A percentile compares a stretch with the other conserved stretches of the same genome.
Conservation (phyloP, 345 rosid species). For the Dipteronia sinensis region DNA sequence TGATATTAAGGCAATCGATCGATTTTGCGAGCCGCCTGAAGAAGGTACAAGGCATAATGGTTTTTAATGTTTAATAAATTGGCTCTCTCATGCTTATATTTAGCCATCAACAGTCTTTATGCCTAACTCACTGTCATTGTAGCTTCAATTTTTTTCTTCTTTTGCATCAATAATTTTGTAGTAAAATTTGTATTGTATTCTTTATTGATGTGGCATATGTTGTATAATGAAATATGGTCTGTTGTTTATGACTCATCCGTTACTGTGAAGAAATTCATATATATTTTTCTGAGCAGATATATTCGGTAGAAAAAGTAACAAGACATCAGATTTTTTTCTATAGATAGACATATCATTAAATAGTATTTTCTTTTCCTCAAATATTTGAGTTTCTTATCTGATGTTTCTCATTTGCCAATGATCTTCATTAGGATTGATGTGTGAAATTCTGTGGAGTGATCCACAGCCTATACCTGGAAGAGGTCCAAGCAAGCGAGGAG, state of each 20-base stretch:
- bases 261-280: neutral
- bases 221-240: neutral
- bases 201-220: neutral
- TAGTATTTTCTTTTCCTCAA: neutral
- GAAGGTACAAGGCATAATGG: conserved; percentile 63
- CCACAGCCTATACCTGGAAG: conserved; percentile 94
- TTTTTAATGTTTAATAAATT: neutral
- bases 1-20: conserved; percentile 81
- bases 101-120: neutral
- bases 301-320: neutral
- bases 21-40: conserved; percentile 98
- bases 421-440: conserved; percentile 73
- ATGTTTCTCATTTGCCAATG: neutral
- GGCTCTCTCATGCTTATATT: conserved; percentile 4
- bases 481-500: conserved; percentile 99
- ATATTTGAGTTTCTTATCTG: neutral
- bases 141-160: neutral
- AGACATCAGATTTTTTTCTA: neutral
- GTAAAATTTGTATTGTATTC: neutral
- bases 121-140: neutral
- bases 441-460: conserved; percentile 98
- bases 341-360: neutral
- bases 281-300: neutral
- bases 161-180: neutral
- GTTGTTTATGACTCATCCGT: neutral